These are phyloP conservation scores for Neurospora terricola DNA, from an alignment of 495 filamentous ascomycete species.

Conservation along the genomic window DNA sequence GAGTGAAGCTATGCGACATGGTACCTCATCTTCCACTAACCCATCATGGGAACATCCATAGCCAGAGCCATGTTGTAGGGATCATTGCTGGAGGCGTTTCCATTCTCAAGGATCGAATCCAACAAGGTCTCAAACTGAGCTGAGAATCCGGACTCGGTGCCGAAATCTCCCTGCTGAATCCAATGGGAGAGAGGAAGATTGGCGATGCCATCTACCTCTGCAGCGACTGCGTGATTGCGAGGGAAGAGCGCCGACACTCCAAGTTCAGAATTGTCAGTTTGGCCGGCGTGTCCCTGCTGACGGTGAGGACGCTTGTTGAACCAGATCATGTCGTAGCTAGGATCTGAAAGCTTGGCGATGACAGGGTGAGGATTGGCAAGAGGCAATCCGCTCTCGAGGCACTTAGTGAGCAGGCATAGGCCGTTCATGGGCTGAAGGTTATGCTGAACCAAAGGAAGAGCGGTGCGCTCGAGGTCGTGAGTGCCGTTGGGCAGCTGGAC, in stretches of 20 bases:
- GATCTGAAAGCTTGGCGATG: conserved; percentile 12
- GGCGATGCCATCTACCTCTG: not conserved
- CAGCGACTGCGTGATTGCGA: not conserved
- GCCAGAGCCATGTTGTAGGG: not conserved
- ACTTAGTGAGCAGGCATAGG: conserved; percentile 14
- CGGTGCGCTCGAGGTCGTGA: conserved; percentile 9
- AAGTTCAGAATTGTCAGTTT: not conserved
- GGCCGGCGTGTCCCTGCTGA: not conserved
- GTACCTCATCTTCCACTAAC: not conserved
- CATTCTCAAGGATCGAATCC: not conserved
- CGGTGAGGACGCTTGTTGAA: conserved; percentile 8
- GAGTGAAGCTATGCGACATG: not conserved
- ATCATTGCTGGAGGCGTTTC: not conserved
- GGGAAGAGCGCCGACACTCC: not conserved
- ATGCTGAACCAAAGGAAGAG: not conserved
- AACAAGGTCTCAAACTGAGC: not conserved
- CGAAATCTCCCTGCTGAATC: not conserved
- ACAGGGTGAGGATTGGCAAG: conserved; percentile 11
- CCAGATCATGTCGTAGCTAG: conserved; percentile 15
- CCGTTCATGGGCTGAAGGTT: conserved; percentile 16
- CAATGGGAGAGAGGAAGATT: not conserved
- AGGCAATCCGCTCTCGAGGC: conserved; percentile 14
- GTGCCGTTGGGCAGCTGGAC: conserved; percentile 9
- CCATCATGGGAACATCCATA: not conserved
- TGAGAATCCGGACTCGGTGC: not conserved